A percentile compares a stretch with the other conserved stretches of the same genome.
phyloP scores from a whole-genome alignment of 768 basidiomycete genomes.

The Mycena crocata region DNA sequence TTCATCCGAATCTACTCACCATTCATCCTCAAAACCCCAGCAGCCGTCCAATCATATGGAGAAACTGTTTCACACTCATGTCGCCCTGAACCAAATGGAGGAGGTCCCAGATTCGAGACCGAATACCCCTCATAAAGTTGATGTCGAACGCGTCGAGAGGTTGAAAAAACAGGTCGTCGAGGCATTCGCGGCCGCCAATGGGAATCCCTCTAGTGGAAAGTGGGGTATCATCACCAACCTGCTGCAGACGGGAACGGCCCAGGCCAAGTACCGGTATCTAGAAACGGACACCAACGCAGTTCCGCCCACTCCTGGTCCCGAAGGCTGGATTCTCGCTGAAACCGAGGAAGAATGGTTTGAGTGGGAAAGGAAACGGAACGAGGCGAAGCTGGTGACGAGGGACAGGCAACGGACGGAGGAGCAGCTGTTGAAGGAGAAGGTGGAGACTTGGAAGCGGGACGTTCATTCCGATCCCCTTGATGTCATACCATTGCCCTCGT shows the following conservation, averaged over 20 bases:
- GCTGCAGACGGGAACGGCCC: conserved; percentile 54
- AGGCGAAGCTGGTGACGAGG: conserved; percentile 44
- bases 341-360: conserved; percentile 63
- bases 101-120: conserved; percentile 25
- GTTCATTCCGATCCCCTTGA: background rate
- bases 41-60: conserved; percentile 23
- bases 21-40: conserved; percentile 13
- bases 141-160: conserved; percentile 38
- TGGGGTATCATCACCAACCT: conserved; percentile 58
- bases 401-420: conserved; percentile 50
- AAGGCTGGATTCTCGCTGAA: conserved; percentile 51
- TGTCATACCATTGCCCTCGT: too few relatives aligned
- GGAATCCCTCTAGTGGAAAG: conserved; percentile 56
- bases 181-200: conserved; percentile 48
- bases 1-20: conserved; percentile 20
- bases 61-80: conserved; percentile 19
- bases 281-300: conserved; percentile 37
- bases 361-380: conserved; percentile 53
- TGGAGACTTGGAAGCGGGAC: conserved; percentile 28
- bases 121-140: background rate
- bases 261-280: conserved; percentile 50
- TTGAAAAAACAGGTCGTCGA: conserved; percentile 49
- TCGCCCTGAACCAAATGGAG: conserved; percentile 24
- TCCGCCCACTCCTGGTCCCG: conserved; percentile 35
- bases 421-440: conserved; percentile 30